Evolutionary conservation across 225 moss, liverwort and hornwort genomes (phyloP), one percentile per base, ranked within the genome.

Genomic region (Bryum argenteum): DNA sequence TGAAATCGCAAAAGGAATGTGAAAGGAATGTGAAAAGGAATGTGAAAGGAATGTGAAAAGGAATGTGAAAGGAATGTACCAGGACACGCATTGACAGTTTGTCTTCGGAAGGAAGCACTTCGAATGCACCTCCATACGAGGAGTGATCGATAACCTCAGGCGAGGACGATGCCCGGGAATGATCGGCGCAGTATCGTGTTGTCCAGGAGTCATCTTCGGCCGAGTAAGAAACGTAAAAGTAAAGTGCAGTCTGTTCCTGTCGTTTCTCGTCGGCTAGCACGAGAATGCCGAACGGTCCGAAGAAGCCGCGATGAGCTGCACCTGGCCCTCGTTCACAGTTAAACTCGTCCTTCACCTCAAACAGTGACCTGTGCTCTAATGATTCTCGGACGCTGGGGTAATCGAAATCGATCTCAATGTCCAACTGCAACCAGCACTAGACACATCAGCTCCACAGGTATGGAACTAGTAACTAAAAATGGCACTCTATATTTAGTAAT

Each of bases 121-220:
- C 82, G 40, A 88, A 82, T 11, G 58, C 84, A 71, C 83, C 85
- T 54, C 88, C 88, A 15, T 83, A 91, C 1, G 86, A 74, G 8
- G 90, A 84, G 44, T 75, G 80, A 69, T 91, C 90, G 2, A 88
- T 19, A 19, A 52, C 56, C 40, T 82, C 80, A 4, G 66, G 61
- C 26, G 79, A 67, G 78, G 81, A 55, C 1, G 90, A 86, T 12
- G 90, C 86, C 78, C 66, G 72, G 48, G 61, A 73, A 16, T 73
- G 79, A 54, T 79, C 68, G 15, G 60, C 69, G 23, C 73, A 73
- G 19, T 73, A 63, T 21, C 45, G 60, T 22, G 79, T 73, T 5
- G 10, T 79, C 79, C 73, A 79, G 38, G 55, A 45, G 24, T 40
- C 56, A 1, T 64, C 10, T 13, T 47, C 68, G 8, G 17, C 57